Evolutionary conservation across 2,329 filamentous ascomycete species (phyloP).

Genomic region (Nectriaceae sp.): DNA sequence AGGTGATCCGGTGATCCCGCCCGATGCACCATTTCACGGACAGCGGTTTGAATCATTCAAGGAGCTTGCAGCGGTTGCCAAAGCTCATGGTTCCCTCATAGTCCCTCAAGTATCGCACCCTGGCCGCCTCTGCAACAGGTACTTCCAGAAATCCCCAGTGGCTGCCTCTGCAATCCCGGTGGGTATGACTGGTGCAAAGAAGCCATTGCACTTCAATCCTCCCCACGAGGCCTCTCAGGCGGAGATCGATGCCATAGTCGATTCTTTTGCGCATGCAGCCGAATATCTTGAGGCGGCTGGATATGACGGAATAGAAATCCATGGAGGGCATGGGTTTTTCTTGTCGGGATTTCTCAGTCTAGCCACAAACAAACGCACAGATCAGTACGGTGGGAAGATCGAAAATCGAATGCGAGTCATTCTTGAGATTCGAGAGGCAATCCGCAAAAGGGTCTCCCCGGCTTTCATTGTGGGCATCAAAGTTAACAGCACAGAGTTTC

Average conservation of each 20-base stretch:
- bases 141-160: constrained; percentile 38
- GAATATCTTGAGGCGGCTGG: constrained; percentile 64
- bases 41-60: constrained; percentile 63
- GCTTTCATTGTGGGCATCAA: constrained; percentile 54
- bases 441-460: constrained; percentile 32
- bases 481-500: constrained; percentile 59
- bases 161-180: constrained; percentile 41
- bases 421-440: constrained; percentile 42
- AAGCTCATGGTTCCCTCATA: constrained; percentile 60
- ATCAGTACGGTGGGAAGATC: constrained; percentile 48
- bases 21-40: constrained; percentile 50
- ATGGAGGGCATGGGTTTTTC: constrained; percentile 57
- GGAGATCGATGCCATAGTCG: constrained; percentile 58
- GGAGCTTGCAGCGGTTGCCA: constrained; percentile 54
- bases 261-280: constrained; percentile 62
- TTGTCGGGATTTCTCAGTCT: constrained; percentile 54
- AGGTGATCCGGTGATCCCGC: constrained; percentile 61
- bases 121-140: constrained; percentile 44
- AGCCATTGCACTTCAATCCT: constrained; percentile 50
- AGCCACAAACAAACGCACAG: constrained; percentile 52
- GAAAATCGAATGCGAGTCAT: constrained; percentile 49
- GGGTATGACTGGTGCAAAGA: constrained; percentile 43
- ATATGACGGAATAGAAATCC: constrained; percentile 54
- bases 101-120: constrained; percentile 56
- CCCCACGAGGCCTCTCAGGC: constrained; percentile 51